Conservation (phyloP, 129 eudicot species). For the Heracleum sosnowskyi region DNA sequence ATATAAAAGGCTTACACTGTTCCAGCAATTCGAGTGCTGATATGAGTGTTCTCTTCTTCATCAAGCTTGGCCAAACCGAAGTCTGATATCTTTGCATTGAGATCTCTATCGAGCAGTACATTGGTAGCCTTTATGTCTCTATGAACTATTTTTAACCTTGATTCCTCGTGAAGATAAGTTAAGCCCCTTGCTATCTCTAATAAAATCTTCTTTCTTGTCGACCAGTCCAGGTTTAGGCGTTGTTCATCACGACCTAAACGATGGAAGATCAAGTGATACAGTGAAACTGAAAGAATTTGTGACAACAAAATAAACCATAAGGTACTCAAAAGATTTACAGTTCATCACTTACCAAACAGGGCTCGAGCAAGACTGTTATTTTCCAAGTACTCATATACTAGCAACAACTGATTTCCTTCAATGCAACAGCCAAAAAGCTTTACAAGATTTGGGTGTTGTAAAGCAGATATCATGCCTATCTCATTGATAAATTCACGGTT, state of each 20-base stretch:
- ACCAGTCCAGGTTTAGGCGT: constrained; percentile 59
- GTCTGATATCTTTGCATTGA: constrained; percentile 88
- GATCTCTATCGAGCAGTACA: constrained; percentile 78
- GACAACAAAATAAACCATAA: not conserved
- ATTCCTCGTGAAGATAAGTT: constrained; percentile 84
- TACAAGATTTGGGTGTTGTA: constrained; percentile 89
- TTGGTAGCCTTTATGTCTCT: constrained; percentile 88
- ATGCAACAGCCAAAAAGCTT: constrained; percentile 84
- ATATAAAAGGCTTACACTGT: constrained; percentile 48
- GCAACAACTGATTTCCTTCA: constrained; percentile 66
- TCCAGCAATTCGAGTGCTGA: constrained; percentile 88
- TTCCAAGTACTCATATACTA: constrained; percentile 74
- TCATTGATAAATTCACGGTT: constrained; percentile 87
- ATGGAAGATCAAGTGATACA: not conserved
- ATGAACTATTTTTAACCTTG: constrained; percentile 82
- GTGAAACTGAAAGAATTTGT: not conserved
- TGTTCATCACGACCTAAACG: constrained; percentile 46
- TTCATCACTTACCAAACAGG: constrained; percentile 57
- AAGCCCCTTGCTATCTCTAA: constrained; percentile 76
- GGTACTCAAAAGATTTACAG: not conserved
- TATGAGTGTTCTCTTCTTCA: constrained; percentile 88
- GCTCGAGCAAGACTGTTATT: constrained; percentile 87
- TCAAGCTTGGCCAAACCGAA: constrained; percentile 87
- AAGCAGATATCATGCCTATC: constrained; percentile 91
- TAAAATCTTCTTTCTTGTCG: constrained; percentile 67